Evolutionary conservation across 257 asterid species (phyloP), one percentile per base, ranked within the genome.

Genomic region (Coffea eugenioides): DNA sequence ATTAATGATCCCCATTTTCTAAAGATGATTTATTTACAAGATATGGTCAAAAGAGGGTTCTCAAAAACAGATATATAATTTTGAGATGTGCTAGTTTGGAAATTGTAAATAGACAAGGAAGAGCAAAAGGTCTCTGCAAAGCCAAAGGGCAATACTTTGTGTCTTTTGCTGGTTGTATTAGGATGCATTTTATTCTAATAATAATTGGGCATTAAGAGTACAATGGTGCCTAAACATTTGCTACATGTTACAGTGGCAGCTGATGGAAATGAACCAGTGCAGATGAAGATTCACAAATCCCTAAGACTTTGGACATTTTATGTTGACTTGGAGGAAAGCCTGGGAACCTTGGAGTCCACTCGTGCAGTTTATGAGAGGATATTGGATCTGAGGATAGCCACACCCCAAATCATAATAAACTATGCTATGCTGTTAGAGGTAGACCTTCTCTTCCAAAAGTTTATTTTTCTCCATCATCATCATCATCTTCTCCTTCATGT

Each of bases 321-420:
- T 89, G 99, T 94, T 71, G 99, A 96, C 86, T 85, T 96, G 92
- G 98, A 95, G 91, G 99, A 95, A 81, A 94, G 97, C 85, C 82
- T 96, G 83, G 97, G 98, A 72, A 85, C 83, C 77, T 81, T 96
- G 88, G 97, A 96, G 83, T 91, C 98, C 41, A 96, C 99, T 46
- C 91, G 97, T 71, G 88, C 81, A 78, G 99, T 93, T 72, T 96
- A 96, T 83, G 99, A 96, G 84, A 85, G 92, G 78, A 92, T 96
- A 84, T 80, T 96, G 86, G 99, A 96, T 89, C 87, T 94, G 80
- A 90, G 88, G 85, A 96, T 96, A 76, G 99, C 98, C 74, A 96
- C 99, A 14, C 99, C 99, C 18, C 99, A 96, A 83, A 94, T 94
- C 73, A 92, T 96, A 65, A 91, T 96, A 80, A 96, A 94, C 76